Percentiles rank a stretch among this genome's conserved stretches.
These are phyloP conservation scores for Dactylorhiza incarnata DNA, from an alignment of 106 monocot species.

Conservation along the genomic window DNA sequence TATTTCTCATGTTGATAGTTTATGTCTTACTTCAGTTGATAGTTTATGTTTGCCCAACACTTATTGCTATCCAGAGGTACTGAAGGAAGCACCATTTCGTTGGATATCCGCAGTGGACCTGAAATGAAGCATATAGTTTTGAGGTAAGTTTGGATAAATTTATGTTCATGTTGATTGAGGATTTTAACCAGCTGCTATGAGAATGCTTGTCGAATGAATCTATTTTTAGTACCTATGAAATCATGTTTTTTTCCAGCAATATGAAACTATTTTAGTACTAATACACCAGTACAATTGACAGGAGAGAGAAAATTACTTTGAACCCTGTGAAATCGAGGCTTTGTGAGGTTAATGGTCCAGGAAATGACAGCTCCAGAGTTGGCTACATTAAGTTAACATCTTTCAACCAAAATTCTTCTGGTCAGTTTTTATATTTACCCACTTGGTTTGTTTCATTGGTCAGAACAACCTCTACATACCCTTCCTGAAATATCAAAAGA, in stretches of 20 bases:
- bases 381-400: conserved; percentile 91
- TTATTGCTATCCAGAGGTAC: conserved; percentile 45
- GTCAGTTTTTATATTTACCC: conserved; percentile 24
- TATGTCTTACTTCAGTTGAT: background rate
- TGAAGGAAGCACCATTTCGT: conserved; percentile 85
- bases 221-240: background rate
- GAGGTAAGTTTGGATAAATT: conserved; percentile 34
- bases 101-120: conserved; percentile 56
- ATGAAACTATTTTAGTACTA: background rate
- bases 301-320: conserved; percentile 72
- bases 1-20: background rate
- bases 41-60: background rate
- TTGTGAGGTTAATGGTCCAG: conserved; percentile 62
- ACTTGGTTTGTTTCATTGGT: background rate
- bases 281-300: conserved; percentile 7
- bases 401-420: conserved; percentile 97
- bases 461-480: background rate
- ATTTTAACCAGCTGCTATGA: background rate
- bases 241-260: background rate
- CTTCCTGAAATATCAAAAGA: background rate
- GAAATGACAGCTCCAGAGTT: conserved; percentile 51
- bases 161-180: background rate
- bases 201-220: background rate
- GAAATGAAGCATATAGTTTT: conserved; percentile 53
- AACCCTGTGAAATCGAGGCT: conserved; percentile 87